A percentile compares a stretch with the other conserved stretches of the same genome.
phyloP scores from a whole-genome alignment of 352 stramenopile genomes.

The Lagenidium sp. region DNA sequence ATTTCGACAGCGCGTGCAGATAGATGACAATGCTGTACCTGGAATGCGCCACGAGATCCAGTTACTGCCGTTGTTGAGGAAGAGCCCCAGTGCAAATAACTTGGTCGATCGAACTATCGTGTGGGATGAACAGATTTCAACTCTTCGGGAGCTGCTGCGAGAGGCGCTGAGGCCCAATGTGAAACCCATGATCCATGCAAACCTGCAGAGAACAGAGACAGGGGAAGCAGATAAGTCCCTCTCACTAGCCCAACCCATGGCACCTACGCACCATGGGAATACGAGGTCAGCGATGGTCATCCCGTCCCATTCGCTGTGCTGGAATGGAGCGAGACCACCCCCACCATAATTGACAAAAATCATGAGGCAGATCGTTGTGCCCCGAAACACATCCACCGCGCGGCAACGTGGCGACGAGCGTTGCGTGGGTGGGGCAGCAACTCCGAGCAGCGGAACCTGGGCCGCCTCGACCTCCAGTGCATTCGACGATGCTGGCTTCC shows the following conservation, averaged over 20 bases:
- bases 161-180: constrained; percentile 8
- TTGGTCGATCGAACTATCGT: constrained; percentile 24
- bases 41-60: constrained; percentile 61
- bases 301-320: constrained; percentile 72
- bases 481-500: too few relatives aligned
- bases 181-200: constrained; percentile 83
- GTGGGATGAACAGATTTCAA: not conserved
- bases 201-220: constrained; percentile 21
- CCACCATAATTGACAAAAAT: constrained; percentile 87
- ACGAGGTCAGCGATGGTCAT: constrained; percentile 63
- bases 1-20: too few relatives aligned
- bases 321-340: constrained; percentile 47
- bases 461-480: too few relatives aligned
- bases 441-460: too few relatives aligned
- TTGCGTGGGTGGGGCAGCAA: too few relatives aligned
- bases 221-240: not conserved
- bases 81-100: constrained; percentile 54
- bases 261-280: constrained; percentile 59
- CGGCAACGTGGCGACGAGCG: constrained; percentile 24
- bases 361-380: constrained; percentile 68
- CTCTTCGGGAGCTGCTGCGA: not conserved
- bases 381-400: constrained; percentile 64
- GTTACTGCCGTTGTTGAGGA: constrained; percentile 54
- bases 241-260: too few relatives aligned
- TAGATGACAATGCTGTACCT: too few relatives aligned